phyloP scores from a whole-genome alignment of 306 rosid species.

The Alnus glutinosa region DNA sequence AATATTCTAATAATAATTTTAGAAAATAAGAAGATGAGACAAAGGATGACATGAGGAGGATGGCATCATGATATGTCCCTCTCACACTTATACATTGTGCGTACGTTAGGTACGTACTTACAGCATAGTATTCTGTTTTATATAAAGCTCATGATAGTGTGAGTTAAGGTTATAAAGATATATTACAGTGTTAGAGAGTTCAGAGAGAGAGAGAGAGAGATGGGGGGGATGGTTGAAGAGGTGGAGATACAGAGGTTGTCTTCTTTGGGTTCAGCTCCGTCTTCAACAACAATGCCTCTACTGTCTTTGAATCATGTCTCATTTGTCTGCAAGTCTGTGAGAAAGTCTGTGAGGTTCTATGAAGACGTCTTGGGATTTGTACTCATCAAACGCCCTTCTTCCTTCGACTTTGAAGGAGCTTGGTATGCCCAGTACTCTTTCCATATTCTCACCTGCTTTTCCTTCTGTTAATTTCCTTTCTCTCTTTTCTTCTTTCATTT shows the following conservation, averaged over 20 bases:
- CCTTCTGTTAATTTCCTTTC: background rate
- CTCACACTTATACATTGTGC: no score
- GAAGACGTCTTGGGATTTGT: conserved; percentile 57
- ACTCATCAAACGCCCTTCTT: conserved; percentile 66
- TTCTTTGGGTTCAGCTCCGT: background rate
- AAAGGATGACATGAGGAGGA: no score
- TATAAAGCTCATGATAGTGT: no score
- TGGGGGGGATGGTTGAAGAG: background rate
- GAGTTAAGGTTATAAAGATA: no score
- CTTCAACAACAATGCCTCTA: conserved; percentile 29
- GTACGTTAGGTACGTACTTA: no score
- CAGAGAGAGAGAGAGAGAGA: background rate
- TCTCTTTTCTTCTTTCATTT: background rate
- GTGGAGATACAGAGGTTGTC: background rate
- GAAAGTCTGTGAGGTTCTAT: conserved; percentile 55
- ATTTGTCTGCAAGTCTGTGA: conserved; percentile 53
- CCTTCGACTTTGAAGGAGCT: conserved; percentile 75
- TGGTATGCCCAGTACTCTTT: conserved; percentile 35
- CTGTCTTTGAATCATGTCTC: conserved; percentile 65
- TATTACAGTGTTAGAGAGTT: no score
- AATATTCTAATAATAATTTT: no score
- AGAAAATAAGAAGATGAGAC: no score
- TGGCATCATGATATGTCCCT: no score
- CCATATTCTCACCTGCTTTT: background rate
- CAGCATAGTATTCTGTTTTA: no score